Base-by-base conservation (phyloP, 2,329 filamentous ascomycete genomes). In the Penicillium capsulatum region DNA sequence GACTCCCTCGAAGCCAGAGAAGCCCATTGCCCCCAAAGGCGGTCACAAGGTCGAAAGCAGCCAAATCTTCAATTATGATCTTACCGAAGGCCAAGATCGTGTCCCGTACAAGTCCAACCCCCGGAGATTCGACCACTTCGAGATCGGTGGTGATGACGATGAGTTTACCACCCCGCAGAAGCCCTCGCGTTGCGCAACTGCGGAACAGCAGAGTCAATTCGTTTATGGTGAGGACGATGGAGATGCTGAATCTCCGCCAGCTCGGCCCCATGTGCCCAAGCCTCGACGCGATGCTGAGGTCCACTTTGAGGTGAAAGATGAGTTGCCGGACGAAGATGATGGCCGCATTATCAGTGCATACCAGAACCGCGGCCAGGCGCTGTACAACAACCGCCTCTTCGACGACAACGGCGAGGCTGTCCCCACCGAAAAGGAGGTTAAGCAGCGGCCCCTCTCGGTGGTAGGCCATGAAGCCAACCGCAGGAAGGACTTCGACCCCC, bases 91-190 rank as follows among this genome's bases (percentile, higher is more conserved):
- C 14, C 63, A 41, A 15, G 30, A 34, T 8, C 40, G 40, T 10
- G 31, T 30, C 26, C 39, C 56, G 22, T 67, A 69, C 50, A 79
- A 83, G 57, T 82, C 85, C 5, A 79, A 92, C 62, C 78, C 86
- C 2, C 80, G 80, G 59, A 94, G 88, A 65, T 96, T 81, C 69
- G 74, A 84, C 42, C 91, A 97, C 41, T 66, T 66, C 28, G 54
- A 66, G 35, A 43, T 66, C 19, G 63, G 59, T 24, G 61, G 32
- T 13, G 58, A 63, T 31, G 56, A 62, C 64, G 80, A 87, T 45
- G 89, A 95, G 66, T 94, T 94, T 55, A 71, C 72, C 11, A 95
- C 90, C 0, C 91, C 91, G 0, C 77, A 83, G 50, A 95, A 94
- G 73, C 72, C 79, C 33, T 73, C 76, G 3, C 69, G 74, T 31